Conservation (phyloP, 371 early-diverging fungal genomes). For the Rhizopus arrhizus region DNA sequence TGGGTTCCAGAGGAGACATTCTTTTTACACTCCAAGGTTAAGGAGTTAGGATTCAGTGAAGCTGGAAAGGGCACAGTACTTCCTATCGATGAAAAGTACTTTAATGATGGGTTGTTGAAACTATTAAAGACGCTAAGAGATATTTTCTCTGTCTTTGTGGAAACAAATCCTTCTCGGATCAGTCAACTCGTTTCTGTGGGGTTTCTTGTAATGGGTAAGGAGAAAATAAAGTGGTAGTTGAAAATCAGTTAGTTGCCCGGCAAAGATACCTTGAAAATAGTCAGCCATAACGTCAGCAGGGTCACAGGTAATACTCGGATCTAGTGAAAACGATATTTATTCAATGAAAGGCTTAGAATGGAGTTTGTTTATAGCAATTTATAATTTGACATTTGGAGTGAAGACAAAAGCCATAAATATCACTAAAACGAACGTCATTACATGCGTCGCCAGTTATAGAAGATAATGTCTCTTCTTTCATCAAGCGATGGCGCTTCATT, state of each 20-base stretch:
- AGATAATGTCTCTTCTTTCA: conserved; percentile 18
- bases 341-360: too few relatives aligned
- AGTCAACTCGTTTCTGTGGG: conserved; percentile 18
- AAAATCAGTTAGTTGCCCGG: too few relatives aligned
- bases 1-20: conserved; percentile 1
- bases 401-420: too few relatives aligned
- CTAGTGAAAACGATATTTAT: conserved; percentile 6
- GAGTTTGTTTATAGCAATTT: too few relatives aligned
- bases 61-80: conserved; percentile 17
- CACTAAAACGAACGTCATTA: too few relatives aligned
- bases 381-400: too few relatives aligned
- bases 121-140: conserved; percentile 20
- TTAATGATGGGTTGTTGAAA: conserved; percentile 21
- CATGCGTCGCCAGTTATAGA: conserved; percentile 15
- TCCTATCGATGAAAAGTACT: conserved; percentile 18
- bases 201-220: conserved; percentile 16
- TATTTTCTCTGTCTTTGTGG: conserved; percentile 17
- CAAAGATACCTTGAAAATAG: too few relatives aligned
- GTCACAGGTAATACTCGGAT: too few relatives aligned
- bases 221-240: conserved; percentile 8
- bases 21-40: conserved; percentile 7
- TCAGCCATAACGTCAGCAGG: too few relatives aligned
- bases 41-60: conserved; percentile 18
- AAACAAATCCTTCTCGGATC: conserved; percentile 17
- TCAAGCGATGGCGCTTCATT: conserved; percentile 19